Base-by-base conservation (phyloP, 1,139 yeast genomes). In the Wickerhamiella infanticola region DNA sequence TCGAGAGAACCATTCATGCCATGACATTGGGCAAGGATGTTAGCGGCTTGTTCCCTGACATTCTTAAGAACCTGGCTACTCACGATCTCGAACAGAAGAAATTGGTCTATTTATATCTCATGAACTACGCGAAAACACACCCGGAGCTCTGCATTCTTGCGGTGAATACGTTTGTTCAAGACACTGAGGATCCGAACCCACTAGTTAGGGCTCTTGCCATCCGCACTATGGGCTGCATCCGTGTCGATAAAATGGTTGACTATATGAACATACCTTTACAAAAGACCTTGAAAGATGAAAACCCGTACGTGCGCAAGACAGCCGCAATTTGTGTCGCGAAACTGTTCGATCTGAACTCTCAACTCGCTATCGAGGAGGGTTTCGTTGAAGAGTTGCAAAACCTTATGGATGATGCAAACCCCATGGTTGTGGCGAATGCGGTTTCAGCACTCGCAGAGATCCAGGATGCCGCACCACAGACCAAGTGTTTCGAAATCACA, bases 11-110 rank as follows among this genome's bases (percentile, higher is more conserved):
- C 25, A 93, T 93, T 58, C 94, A 93, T 49, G 97, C 96, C 50
- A 93, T 93, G 99, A 93, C 98, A 0, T 76, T 88, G 33, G 98
- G 98, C n/a, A 93, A 93, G 61, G 98, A 93, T 63, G 97, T 93
- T 29, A 83, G 95, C 9, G 77, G 94, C 1, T 70, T 93, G 50
- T 93, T 93, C 56, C 98, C 99, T 1, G 97, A 93, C 62, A 94
- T 93, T 35, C 69, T 93, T 63, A 93, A 93, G 67, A 93, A 93
- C 63, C 82, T 93, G 55, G 97, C 98, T 50, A 93, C 98, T 3
- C 93, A 84, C 58, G 99, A 93, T 63, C 70, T 93, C 53, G 96
- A 93, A 56, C 97, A 90, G 65, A 93, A 93, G 73, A 93, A 93
- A 63, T 72, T 93, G 65, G 98, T 93, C 11, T 93, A 93, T 58